Conservation (phyloP, 345 rosid species). For the Bruguiera sexangula region DNA sequence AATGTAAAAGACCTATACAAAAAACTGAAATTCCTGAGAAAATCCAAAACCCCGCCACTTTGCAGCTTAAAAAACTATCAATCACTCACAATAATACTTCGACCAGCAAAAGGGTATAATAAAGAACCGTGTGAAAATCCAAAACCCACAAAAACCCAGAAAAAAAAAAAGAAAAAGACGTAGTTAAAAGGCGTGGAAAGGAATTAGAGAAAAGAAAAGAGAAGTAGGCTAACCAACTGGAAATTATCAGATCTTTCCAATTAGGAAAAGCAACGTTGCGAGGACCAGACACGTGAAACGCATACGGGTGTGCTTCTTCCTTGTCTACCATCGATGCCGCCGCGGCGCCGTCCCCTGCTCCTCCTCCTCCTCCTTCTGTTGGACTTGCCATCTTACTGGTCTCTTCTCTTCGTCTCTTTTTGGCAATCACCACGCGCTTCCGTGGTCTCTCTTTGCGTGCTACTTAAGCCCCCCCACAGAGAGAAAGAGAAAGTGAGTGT, state of each 20-base stretch:
- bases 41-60: no score
- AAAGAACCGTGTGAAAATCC: no score
- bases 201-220: neutral
- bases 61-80: no score
- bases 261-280: constrained; percentile 79
- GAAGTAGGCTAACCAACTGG: constrained; percentile 70
- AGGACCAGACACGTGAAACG: constrained; percentile 92
- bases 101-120: no score
- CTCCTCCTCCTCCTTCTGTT: constrained; percentile 18
- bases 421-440: neutral
- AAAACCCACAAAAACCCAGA: neutral
- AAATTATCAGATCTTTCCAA: constrained; percentile 92
- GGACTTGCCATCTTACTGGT: constrained; percentile 22
- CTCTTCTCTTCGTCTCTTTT: constrained; percentile 19
- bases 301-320: constrained; percentile 73
- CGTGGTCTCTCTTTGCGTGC: no score
- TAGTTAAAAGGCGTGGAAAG: no score
- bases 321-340: constrained; percentile 17
- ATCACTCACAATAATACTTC: no score
- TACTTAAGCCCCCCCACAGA: no score
- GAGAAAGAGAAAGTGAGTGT: no score
- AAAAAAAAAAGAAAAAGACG: neutral
- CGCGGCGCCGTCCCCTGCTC: no score
- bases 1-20: no score
- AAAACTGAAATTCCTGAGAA: no score